Evolutionary conservation across 1,139 yeast species (phyloP), one percentile per base, ranked within the genome.

Genomic region (Candida freyschussii): DNA sequence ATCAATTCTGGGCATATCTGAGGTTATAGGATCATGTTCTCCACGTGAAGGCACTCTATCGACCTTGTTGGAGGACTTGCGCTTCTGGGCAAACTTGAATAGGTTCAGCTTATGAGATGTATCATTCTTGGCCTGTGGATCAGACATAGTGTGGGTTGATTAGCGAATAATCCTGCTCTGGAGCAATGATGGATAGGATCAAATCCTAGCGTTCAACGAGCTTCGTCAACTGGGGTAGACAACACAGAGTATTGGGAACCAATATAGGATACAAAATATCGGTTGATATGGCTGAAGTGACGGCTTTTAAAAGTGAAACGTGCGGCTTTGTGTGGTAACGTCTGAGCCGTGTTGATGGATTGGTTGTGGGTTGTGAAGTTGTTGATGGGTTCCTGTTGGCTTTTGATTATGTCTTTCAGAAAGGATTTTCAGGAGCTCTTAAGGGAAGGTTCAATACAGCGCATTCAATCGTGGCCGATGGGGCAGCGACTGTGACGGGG

Each of bases 21-120:
- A 24, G 9, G 24, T 13, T 26, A 32, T 21, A 19, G 40, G 34
- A 26, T 32, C 39, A 11, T 24, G 26, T 9, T 26, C 27, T 11
- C 25, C 15, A 17, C 27, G 12, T 18, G 38, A 25, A 9, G 20
- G 19, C 13, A 34, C 15, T 8, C 30, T 27, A n/a, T 34, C 34
- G 10, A 15, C 19, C 17, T 31, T 6, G 13, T 33, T 26, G 9
- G 43, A 38, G 30, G 20, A 28, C 34, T 41, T 37, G 5, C 37
- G 31, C 22, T 34, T 33, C 14, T 30, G 27, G 15, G 31, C 44
- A 23, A 43, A 43, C 36, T 36, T 37, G 40, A 43, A 43, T 24
- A 39, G 33, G 31, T 36, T 43, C 16, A 43, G 31, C 27, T 33
- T 39, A 27, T 19, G 18, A 23, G 38, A 23, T 17, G 39, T 13